Base-by-base conservation (phyloP, 192 early-diverging fungal species). In the Gigaspora rosea region DNA sequence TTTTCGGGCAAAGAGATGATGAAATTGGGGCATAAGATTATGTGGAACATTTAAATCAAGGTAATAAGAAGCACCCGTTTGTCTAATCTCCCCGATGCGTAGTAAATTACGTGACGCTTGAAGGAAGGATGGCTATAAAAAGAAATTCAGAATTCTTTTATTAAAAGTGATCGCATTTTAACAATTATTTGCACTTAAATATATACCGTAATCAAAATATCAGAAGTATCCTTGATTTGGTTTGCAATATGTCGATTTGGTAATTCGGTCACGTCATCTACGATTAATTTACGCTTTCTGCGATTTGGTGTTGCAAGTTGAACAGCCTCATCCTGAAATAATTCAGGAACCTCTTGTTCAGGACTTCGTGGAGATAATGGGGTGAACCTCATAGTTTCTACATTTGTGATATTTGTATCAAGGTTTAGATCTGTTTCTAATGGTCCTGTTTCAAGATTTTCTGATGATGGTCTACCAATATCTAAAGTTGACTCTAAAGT, bases 211-310 rank as follows among this genome's bases (percentile, higher is more conserved):
- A 79, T 79, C 3, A 84, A 41, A 67, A 92, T 87, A 71, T 90
- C 87, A 2, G 85, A 87, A 0, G 91, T 87, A 80, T 92, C 83
- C 5, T 82, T 59, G 36, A 91, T 84, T 75, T 86, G 83, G 18
- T 78, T 58, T 73, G 78, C 73, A 15, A 92, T 82, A 47, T 84
- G 79, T 9, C 85, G 81, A 59, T 86, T 81, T 20, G 89, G 77
- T 67, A 95, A 83, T 80, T 94, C 91, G 1, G 88, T 94, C n/a
- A 86, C 78, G 8, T 84, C 79, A 76, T 95, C 93, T 3, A 94
- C 85, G 41, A 91, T 77, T 2, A 92, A 73, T 68, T 84, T 90
- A 52, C 91, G 87, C 69, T 82, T 85, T 70, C 87, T 87, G 52
- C 84, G 69, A 56, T 41, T 65, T 8, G 70, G 78, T 27, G 68